Evolutionary conservation across 164 flowering plant species (phyloP).

Genomic region (Berberis vulgaris): DNA sequence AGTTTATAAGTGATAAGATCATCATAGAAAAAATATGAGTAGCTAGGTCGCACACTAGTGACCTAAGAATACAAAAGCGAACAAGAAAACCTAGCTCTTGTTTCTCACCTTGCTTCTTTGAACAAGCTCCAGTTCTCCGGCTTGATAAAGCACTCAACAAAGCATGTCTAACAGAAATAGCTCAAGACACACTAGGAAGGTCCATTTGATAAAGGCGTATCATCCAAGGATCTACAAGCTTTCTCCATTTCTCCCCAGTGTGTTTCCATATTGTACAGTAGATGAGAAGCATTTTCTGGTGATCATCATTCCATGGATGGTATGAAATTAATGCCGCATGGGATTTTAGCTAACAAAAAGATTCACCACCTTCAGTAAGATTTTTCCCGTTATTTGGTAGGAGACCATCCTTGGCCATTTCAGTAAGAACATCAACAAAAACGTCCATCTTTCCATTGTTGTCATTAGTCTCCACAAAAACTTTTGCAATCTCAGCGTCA

Average conservation of each 20-base stretch:
- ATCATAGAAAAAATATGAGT: too few species aligned
- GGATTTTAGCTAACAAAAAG: not conserved
- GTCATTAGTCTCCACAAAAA: slow-evolving; percentile 58
- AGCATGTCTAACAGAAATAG: not conserved
- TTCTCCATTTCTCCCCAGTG: not conserved
- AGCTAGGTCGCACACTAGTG: too few species aligned
- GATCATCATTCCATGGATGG: not conserved
- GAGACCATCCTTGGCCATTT: slow-evolving; percentile 80
- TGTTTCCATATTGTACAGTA: not conserved
- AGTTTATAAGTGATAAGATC: too few species aligned
- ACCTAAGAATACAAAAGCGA: too few species aligned
- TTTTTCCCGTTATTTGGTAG: slow-evolving; percentile 51
- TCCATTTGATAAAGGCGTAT: too few species aligned
- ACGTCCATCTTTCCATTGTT: slow-evolving; percentile 80
- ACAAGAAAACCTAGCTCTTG: too few species aligned
- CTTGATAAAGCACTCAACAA: too few species aligned
- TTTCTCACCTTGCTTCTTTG: too few species aligned
- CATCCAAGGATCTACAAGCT: not conserved
- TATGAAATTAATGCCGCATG: not conserved
- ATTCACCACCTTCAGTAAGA: slow-evolving; percentile 7
- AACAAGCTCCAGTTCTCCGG: too few species aligned
- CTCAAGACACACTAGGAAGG: not conserved
- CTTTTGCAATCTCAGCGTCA: slow-evolving; percentile 69
- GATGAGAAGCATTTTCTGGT: too few species aligned
- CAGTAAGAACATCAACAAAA: slow-evolving; percentile 46